phyloP scores from a whole-genome alignment of 2,329 filamentous ascomycete genomes.

The Trichoderma sp. region DNA sequence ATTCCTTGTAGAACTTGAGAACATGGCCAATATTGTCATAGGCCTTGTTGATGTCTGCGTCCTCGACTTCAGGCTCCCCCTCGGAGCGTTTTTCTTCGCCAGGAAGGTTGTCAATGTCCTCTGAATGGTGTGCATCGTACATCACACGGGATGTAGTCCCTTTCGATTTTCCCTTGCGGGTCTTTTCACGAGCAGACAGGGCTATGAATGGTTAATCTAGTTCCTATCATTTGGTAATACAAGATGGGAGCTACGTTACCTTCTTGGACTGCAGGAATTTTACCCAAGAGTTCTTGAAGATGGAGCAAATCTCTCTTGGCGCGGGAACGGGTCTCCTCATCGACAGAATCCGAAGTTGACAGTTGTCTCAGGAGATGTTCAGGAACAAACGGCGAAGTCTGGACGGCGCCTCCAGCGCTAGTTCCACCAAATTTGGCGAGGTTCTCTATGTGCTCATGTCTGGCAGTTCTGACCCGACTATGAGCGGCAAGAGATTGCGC shows the following conservation, averaged over 20 bases:
- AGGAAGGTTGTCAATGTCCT: too few relatives aligned
- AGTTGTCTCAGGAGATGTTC: background rate
- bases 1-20: conserved; percentile 47
- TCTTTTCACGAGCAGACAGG: background rate
- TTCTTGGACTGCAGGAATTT: background rate
- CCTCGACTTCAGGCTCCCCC: too few relatives aligned
- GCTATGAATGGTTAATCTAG: background rate
- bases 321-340: background rate
- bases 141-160: background rate
- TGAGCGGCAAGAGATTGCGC: background rate
- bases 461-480: background rate
- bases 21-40: conserved; percentile 50
- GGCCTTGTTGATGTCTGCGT: conserved; percentile 48
- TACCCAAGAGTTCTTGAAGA: background rate
- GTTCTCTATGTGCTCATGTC: background rate
- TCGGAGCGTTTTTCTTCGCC: too few relatives aligned
- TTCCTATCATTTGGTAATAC: background rate
- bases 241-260: background rate
- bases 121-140: background rate
- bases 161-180: background rate
- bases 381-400: background rate
- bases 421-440: too few relatives aligned
- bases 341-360: background rate
- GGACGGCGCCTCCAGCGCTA: too few relatives aligned
- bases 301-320: background rate